Base-by-base conservation (phyloP, 2,329 filamentous ascomycete species). In the Trichoderma sp. region DNA sequence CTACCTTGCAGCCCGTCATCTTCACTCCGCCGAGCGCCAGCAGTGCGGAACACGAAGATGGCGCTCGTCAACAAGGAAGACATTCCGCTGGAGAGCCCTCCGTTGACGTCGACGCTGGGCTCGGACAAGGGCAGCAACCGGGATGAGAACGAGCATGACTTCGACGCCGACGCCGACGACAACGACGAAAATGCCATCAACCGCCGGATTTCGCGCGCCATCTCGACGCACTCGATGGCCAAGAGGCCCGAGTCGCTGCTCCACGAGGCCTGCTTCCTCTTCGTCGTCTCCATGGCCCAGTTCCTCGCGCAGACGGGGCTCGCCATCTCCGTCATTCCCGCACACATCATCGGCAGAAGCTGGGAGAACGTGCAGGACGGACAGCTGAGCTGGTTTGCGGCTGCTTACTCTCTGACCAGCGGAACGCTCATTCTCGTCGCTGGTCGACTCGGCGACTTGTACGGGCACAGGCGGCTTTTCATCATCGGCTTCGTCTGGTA, bases 401-500 rank as follows among this genome's bases (percentile, higher is more conserved):
- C 63, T 21, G 40, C 63, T 13, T 66, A 47, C 8, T 57, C 63
- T 13, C 63, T 66, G 6, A 66, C 63, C 7, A 66, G 40, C 27
- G 85, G 86, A 3, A 83, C 85, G 1, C 88, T 87, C 72, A 83
- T 88, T 29, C 78, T 89, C 14, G 78, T 84, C 10, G 82, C 83
- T 6, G 85, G 85, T 5, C 81, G 86, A 11, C 74, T 88, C 4
- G 86, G 86, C 2, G 83, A 86, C 53, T 77, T 84, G 2, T 85
- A 84, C 70, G 87, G 87, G 3, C 82, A 87, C 74, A 84, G 85
- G 71, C 80, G 75, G 19, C 74, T 87, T n/a, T 82, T 88, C 37
- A 73, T 87, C 8, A 70, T 78, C 3, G 86, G 87, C 5, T 84
- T 84, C 61, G 64, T 79, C 8, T 88, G 85, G 84, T 84, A 84